Percentiles rank a stretch among this genome's conserved stretches.
Conservation (phyloP, 2,329 filamentous ascomycete species). For the Pochonia chlamydosporia region DNA sequence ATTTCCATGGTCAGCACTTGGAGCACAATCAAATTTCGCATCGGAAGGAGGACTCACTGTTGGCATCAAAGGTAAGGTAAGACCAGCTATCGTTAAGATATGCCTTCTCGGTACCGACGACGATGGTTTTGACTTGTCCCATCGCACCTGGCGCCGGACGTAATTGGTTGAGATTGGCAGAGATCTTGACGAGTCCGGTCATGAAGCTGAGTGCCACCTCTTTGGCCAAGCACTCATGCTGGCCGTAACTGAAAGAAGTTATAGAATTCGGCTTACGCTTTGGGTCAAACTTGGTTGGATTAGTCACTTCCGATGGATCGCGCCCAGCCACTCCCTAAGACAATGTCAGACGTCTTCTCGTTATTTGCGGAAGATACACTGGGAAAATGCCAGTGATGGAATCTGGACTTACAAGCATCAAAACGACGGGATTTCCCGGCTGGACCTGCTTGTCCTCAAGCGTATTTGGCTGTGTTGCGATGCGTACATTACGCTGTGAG, state of each 20-base stretch:
- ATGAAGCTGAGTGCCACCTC: conserved; percentile 36
- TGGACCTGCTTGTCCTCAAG: conserved; percentile 33
- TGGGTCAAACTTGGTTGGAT: conserved; percentile 35
- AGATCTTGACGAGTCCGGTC: conserved; percentile 34
- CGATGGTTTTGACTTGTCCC: conserved; percentile 39
- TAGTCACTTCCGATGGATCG: conserved; percentile 29
- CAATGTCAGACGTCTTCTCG: conserved; percentile 10
- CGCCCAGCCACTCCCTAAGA: conserved; percentile 30
- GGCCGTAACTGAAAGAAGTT: conserved; percentile 38
- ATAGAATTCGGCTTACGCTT: conserved; percentile 33
- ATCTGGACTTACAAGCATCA: conserved; percentile 30
- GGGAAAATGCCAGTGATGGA: neutral
- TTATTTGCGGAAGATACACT: too few relatives aligned
- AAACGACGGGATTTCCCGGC: conserved; percentile 33
- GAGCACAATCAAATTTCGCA: accelerated
- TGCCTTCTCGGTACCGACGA: conserved; percentile 30
- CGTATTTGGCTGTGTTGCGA: conserved; percentile 25
- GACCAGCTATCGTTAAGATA: conserved; percentile 45
- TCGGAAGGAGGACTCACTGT: conserved; percentile 30
- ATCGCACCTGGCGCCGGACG: conserved; percentile 39
- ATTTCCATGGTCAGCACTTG: conserved; percentile 15
- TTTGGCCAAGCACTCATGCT: conserved; percentile 39
- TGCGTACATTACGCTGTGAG: conserved; percentile 31
- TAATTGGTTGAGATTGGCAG: conserved; percentile 36
- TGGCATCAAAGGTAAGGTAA: conserved; percentile 36